Evolutionary conservation across 352 stramenopile genomes (phyloP).

Genomic region (Phytophthora idaei): DNA sequence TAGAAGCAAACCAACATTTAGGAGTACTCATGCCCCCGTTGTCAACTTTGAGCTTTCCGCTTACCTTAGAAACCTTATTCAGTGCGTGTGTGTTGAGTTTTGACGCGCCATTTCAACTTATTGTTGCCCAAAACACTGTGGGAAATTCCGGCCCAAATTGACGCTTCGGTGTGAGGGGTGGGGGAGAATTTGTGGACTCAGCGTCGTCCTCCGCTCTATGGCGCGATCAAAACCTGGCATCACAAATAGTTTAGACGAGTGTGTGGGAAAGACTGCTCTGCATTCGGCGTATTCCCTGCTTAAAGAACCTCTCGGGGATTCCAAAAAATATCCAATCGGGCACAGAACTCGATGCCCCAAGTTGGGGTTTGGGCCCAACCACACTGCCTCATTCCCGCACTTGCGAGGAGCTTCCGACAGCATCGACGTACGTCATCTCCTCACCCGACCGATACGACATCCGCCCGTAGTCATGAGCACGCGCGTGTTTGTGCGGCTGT

Average conservation of each 20-base stretch:
- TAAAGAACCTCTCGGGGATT: background rate
- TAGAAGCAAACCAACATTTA: too few species aligned
- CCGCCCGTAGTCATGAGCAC: constrained; percentile 43
- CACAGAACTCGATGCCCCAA: constrained; percentile 18
- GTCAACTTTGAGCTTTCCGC: too few species aligned
- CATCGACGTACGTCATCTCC: constrained; percentile 2
- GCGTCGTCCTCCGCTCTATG: constrained; percentile 16
- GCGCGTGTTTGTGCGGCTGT: constrained; percentile 83
- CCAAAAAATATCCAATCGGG: constrained; percentile 30
- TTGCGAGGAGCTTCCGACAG: constrained; percentile 31
- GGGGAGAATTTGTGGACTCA: constrained; percentile 51
- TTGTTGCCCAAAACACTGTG: background rate
- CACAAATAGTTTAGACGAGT: background rate
- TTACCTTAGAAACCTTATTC: too few species aligned
- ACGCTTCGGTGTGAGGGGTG: constrained; percentile 28
- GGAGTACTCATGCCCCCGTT: too few species aligned
- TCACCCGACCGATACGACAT: background rate
- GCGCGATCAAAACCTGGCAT: constrained; percentile 20
- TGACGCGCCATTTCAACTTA: background rate
- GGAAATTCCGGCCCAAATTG: constrained; percentile 13
- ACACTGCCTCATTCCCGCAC: constrained; percentile 34
- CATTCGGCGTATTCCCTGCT: background rate
- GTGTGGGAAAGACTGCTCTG: constrained; percentile 14
- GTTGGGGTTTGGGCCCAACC: background rate
- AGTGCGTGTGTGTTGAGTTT: background rate